phyloP scores from a whole-genome alignment of 1,284 basidiomycete species.

The Vanrija pseudolonga region DNA sequence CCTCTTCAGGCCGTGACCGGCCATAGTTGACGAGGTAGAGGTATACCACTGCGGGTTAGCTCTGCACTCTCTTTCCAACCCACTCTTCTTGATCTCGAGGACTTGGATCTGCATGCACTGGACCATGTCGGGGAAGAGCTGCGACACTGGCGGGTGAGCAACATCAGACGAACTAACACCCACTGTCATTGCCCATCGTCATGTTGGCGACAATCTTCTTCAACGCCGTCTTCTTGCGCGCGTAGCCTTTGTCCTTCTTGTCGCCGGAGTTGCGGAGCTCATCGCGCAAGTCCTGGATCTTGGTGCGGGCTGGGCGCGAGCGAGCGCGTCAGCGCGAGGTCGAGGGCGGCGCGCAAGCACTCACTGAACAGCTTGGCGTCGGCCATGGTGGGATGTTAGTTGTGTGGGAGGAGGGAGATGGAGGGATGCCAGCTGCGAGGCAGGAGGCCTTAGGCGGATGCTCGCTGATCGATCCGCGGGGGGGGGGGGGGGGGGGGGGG shows the following conservation, averaged over 20 bases:
- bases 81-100: conserved; percentile 98
- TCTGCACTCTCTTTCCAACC: conserved; percentile 32
- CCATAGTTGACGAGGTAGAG: conserved; percentile 98
- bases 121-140: conserved; percentile 92
- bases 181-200: conserved; percentile 97
- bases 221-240: conserved; percentile 81
- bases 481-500: no score
- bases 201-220: conserved; percentile 97
- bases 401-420: not conserved
- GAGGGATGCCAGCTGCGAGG: not conserved
- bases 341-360: conserved; percentile 3
- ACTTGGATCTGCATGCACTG: conserved; percentile 79
- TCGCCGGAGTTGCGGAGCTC: conserved; percentile 81
- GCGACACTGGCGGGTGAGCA: conserved; percentile 66
- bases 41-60: conserved; percentile 71
- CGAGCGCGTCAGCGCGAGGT: not conserved
- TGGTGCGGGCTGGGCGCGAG: conserved; percentile 67
- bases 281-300: conserved; percentile 73
- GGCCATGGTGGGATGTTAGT: conserved; percentile 33
- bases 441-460: no score
- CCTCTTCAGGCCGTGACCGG: conserved; percentile 89
- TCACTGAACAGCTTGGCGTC: conserved; percentile 51
- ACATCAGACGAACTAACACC: conserved; percentile 50
- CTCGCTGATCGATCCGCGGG: no score
- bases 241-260: conserved; percentile 88